Base-by-base conservation (phyloP, 108 stramenopile genomes). In the Epithemia pelagica region DNA sequence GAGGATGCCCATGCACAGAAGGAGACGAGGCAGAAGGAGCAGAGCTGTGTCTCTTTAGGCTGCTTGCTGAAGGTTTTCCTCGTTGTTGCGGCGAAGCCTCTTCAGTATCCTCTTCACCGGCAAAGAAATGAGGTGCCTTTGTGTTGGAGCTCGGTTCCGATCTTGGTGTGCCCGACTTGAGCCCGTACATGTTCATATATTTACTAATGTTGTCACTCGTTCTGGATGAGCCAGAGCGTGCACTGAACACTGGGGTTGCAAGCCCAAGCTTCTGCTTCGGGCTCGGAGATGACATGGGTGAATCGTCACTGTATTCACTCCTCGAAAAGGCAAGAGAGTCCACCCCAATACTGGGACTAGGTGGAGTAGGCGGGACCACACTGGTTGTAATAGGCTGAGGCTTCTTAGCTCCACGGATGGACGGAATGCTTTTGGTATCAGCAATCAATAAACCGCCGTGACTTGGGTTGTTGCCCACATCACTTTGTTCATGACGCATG, bases 401-500 rank as follows among this genome's bases (percentile, higher is more conserved):
- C 37, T 46, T 46, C 37, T 46, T 46, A 5, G 37, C 15, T 15
- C 37, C 37, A 5, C 15, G 37, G 15, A 15, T 46, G 15, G 37
- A 46, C 37, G 37, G 15, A 46, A 46, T 10, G 2, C 26, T 63
- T 25, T 37, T 32, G 22, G 25, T 37, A 23, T 33, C 32, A 8
- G 30, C n/a, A 18, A 63, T 31, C 2, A 30, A 21, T 2, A 10
- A 32, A 46, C 46, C 23, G 62, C 22, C 32, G 46, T 25, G 33
- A 33, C 1, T 7, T 31, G 32, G 37, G 33, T n/a, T 7, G 7
- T 32, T 10, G n/a, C 33, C 8, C 3, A 3, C 7, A n/a, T 21
- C 21, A 26, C 32, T 31, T 7, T 52, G 33, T 5, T 64, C 64
- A 52, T 64, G 64, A 8, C 64, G 33, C 64, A 64, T 64, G 3